Base-by-base conservation (phyloP, 441 rosid species). In the Croton laevigatus region DNA sequence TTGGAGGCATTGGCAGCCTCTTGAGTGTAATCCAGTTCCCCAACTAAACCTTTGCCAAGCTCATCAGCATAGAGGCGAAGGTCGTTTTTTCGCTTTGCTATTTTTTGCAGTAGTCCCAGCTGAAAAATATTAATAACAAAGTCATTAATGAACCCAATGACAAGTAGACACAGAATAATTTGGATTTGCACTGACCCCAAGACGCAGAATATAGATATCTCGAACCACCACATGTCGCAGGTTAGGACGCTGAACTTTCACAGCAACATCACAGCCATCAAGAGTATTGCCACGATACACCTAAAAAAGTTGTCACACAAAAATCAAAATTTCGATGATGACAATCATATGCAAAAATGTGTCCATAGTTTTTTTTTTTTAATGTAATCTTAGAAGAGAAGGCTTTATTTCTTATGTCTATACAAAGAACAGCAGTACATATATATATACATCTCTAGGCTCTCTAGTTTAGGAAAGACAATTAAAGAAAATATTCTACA, bases 211-310 rank as follows among this genome's bases (percentile, higher is more conserved):
- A 73, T 90, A 88, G 73, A 94, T 71, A 84, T 94, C 99, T 37
- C 97, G 91, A 78, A 89, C 88, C 40, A 91, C 97, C 65, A 89
- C 88, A 75, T 90, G 97, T 34, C 45, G 92, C 78, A 94, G 75
- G 83, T 92, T 82, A 78, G 99, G 99, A 58, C 99, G 97, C 71
- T 94, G 99, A 81, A 94, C 98, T 86, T 94, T 94, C 76, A 94
- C 88, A 53, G 98, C 99, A 66, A 94, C 97, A 81, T 77, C 79
- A 80, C 57, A 71, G 69, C 97, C 99, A 85, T 94, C 97, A 53
- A 75, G 78, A 42, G 97, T 90, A 68, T 76, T 79, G 80, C 89
- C 99, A 71, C 80, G 81, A 75, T 92, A 94, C 59, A 94, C 99
- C 99, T 94, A 79, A 51, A 79, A 1, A 76, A 63, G 73, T 53